Evolutionary conservation across 805 yeast genomes (phyloP), one percentile per base, ranked within the genome.

Genomic region (Yamadazyma sp.): DNA sequence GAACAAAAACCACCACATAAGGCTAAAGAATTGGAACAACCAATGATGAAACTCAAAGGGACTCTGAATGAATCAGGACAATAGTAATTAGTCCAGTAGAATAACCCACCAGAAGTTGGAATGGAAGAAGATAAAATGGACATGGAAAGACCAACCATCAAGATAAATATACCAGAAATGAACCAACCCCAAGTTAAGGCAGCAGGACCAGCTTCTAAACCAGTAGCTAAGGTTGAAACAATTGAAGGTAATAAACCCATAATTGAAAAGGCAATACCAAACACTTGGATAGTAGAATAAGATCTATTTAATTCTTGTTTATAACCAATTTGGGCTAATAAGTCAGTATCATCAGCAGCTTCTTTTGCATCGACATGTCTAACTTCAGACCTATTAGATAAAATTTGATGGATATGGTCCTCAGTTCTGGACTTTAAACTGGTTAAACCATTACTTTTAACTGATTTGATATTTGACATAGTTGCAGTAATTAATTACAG

Each of bases 101-200:
- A 83, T 25, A 82, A 60, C 7, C 89, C 89, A 36, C 89, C 89
- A 14, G 83, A 75, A 1, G 89, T 82, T 18, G 91, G 89, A 44
- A 79, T 73, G 1, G 87, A 74, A 23, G 81, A 72, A 1, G 82
- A 85, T 42, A 80, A 56, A 48, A 80, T 82, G 5, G 84, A 68
- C 78, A 83, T 74, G 12, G 82, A 66, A 6, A 73, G 43, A 12
- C 86, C 87, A n/a, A 78, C 70, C 7, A 66, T 50, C 36, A 80
- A 50, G 37, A 82, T 78, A 46, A 79, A 76, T 8, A 65, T 40
- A 4, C 78, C 70, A 22, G 85, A 70, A 11, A 77, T 49, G 30
- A 78, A 56, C 89, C 91, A 83, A 31, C 86, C 83, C 89, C 89
- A 82, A 3, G 80, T 65, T 38, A 79, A 66, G 4, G 81, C 77